Evolutionary conservation across 2,329 filamentous ascomycete species (phyloP), one percentile per base, ranked within the genome.

Genomic region (Fusarium compactum): DNA sequence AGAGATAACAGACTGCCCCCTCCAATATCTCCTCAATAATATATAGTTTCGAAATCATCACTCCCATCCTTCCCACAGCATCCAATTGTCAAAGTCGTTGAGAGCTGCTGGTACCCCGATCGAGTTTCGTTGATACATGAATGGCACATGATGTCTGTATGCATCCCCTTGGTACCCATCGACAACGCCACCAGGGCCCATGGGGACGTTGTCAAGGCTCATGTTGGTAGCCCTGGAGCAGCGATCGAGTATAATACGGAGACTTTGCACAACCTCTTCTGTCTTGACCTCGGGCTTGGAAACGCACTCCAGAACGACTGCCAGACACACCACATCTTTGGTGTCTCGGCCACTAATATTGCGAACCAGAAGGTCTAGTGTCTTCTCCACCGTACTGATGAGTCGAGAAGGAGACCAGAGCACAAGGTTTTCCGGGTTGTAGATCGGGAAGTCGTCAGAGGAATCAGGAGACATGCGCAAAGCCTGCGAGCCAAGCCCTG

Each of bases 241-340:
- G 6, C 79, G 78, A 12, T 86, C 82, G 14, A 86, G 67, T n/a
- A 85, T 79, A 6, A 76, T 69, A 57, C 81, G 80, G 15, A 86
- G 75, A 1, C 80, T 82, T 18, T 76, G 77, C 18, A 80, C 79
- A 46, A 85, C 82, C 20, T 82, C 81, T 18, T 85, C 81, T 8
- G 78, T 69, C 46, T 80, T 81, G 48, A 82, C 78, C 43, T 86
- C 83, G 1, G 77, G 72, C 8, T 72, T 80, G 58, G 80, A 80
- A 30, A 85, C 85, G 12, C 81, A 83, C 62, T 84, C 78, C 51
- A 87, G 76, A 29, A 86, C 85, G 2, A 85, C 78, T 5, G 82
- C 78, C n/a, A 87, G 76, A 43, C 81, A 82, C 10, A 87, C 74
- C 14, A 87, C 81, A 56, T 87, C 85, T 74, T 86, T 84, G 24